Evolutionary conservation across 139 green algal species (phyloP).

Genomic region (Chlamydomonas applanata): DNA sequence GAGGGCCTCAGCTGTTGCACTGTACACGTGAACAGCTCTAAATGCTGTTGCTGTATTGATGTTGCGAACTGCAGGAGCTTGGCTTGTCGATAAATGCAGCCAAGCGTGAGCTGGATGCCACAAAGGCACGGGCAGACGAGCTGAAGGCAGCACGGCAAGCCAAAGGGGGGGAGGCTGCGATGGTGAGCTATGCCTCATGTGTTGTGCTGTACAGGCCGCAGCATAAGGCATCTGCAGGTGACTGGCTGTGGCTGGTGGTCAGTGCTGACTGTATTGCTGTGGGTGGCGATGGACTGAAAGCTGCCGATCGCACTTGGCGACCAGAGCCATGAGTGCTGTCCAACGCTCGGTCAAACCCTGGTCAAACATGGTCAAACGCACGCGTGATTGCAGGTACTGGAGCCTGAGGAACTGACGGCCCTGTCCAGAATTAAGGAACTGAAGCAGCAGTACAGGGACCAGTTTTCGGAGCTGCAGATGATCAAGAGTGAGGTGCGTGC

Average conservation of each 20-base stretch:
- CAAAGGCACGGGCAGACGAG: conserved; percentile 26
- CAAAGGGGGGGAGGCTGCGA: conserved; percentile 17
- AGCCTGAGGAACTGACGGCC: conserved; percentile 35
- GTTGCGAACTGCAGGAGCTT: conserved; percentile 26
- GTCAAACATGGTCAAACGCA: background rate
- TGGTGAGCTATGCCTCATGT: conserved; percentile 29
- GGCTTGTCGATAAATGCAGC: conserved; percentile 33
- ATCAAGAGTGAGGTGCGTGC: conserved; percentile 47
- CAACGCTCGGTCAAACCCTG: background rate
- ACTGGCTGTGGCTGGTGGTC: background rate
- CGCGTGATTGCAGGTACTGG: conserved; percentile 33
- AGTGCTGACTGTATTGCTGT: background rate
- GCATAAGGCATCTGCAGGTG: background rate
- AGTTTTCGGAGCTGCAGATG: conserved; percentile 45
- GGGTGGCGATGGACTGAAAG: background rate
- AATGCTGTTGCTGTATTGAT: background rate
- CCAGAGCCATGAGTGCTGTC: background rate
- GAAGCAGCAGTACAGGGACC: conserved; percentile 41
- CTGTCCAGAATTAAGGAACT: conserved; percentile 34
- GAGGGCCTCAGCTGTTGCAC: background rate
- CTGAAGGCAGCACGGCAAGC: conserved; percentile 25
- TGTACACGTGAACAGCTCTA: background rate
- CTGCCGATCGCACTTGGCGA: background rate
- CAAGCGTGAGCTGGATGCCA: conserved; percentile 46
- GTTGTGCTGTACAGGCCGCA: background rate